Evolutionary conservation across 2,329 filamentous ascomycete genomes (phyloP).

Genomic region (Beauveria scarabaeidicola): DNA sequence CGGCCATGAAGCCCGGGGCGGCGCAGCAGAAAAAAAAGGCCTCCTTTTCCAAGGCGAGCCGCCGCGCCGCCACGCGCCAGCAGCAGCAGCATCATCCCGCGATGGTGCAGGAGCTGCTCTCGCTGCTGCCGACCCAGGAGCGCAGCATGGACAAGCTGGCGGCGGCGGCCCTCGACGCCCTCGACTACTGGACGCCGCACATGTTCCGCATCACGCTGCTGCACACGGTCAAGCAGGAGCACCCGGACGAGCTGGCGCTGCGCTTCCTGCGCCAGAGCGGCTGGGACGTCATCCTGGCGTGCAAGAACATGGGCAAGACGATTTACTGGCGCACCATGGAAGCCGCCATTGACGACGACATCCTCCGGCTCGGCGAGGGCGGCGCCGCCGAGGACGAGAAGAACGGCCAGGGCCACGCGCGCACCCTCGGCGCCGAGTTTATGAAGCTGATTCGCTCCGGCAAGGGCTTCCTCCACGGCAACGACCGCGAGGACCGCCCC

Average conservation of each 20-base stretch:
- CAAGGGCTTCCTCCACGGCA: slow-evolving; percentile 78
- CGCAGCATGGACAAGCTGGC: slow-evolving; percentile 84
- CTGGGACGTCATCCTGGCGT: slow-evolving; percentile 81
- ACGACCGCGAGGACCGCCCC: slow-evolving; percentile 69
- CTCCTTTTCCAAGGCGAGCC: slow-evolving; percentile 24
- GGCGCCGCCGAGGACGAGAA: slow-evolving; percentile 50
- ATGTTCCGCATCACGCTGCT: slow-evolving; percentile 69
- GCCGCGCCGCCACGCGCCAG: slow-evolving; percentile 41
- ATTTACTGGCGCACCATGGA: slow-evolving; percentile 78
- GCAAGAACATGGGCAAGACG: slow-evolving; percentile 82
- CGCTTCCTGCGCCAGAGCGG: slow-evolving; percentile 73
- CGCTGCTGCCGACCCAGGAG: slow-evolving; percentile 36
- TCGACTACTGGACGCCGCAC: slow-evolving; percentile 65
- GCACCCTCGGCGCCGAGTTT: slow-evolving; percentile 64
- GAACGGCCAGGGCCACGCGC: slow-evolving; percentile 44
- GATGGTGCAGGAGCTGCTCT: slow-evolving; percentile 23
- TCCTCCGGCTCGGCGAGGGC: slow-evolving; percentile 64
- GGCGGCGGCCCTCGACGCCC: slow-evolving; percentile 68
- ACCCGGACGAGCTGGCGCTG: slow-evolving; percentile 71
- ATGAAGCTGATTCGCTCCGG: slow-evolving; percentile 72
- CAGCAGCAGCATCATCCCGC: slow-evolving; percentile 36
- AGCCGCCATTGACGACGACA: slow-evolving; percentile 75
- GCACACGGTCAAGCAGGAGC: slow-evolving; percentile 83
- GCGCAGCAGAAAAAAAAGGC: slow-evolving; percentile 8
- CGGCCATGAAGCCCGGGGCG: slow-evolving; percentile 16